phyloP scores from a whole-genome alignment of 2,329 filamentous ascomycete genomes.

The Botrytis squamosa region DNA sequence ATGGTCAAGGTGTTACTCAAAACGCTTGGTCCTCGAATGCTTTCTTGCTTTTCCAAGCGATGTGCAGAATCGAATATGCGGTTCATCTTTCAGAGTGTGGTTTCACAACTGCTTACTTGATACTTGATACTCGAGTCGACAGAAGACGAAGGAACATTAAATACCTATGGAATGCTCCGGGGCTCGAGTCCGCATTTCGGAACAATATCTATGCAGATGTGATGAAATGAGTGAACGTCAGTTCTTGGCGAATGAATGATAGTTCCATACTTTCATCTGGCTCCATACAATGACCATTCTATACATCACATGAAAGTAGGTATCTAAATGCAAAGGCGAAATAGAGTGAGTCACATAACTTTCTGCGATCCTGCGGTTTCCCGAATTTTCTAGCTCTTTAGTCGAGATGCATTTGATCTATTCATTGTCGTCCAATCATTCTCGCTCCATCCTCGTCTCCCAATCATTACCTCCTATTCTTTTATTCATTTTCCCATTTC shows the following conservation, averaged over 20 bases:
- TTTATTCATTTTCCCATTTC: neutral
- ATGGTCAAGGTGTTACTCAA: neutral
- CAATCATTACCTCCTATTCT: neutral
- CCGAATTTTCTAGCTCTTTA: neutral
- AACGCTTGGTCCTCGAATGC: slow-evolving; percentile 9
- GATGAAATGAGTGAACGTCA: no score
- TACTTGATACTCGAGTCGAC: neutral
- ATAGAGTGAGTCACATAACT: neutral
- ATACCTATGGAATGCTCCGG: neutral
- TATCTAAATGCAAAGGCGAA: neutral
- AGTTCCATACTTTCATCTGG: neutral
- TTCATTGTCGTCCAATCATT: neutral
- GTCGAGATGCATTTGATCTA: neutral
- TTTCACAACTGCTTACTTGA: slow-evolving; percentile 2
- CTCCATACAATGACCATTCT: neutral
- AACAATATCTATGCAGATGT: neutral
- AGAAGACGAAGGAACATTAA: neutral
- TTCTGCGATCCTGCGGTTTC: neutral
- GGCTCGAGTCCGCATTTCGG: neutral
- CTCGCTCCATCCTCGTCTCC: neutral
- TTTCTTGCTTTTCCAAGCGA: neutral
- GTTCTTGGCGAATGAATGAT: neutral
- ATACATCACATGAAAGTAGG: neutral
- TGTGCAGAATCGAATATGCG: neutral
- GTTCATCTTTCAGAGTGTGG: neutral